These are phyloP conservation scores for Akebia trifoliata DNA, from an alignment of 164 flowering plant species.

Conservation along the genomic window DNA sequence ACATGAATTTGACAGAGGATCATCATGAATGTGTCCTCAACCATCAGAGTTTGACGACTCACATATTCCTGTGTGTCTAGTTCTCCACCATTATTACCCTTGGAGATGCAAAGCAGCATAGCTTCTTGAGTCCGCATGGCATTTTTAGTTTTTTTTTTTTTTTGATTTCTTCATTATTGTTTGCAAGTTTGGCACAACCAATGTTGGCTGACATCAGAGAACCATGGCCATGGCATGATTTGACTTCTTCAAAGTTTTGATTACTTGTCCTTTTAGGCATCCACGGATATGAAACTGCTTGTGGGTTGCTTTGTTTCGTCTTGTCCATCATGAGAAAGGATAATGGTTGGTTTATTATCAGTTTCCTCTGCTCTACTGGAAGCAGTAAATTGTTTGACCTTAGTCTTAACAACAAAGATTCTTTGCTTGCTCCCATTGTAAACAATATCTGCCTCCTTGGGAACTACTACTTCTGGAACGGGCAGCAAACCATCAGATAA, in stretches of 20 bases:
- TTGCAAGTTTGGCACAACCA: conserved; percentile 65
- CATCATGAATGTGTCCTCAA: conserved; percentile 21
- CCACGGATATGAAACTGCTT: conserved; percentile 86
- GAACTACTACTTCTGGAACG: conserved; percentile 30
- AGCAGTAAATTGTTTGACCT: conserved; percentile 64
- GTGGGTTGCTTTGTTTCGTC: conserved; percentile 48
- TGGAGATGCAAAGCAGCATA: conserved; percentile 23
- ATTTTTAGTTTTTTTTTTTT: conserved; percentile 87
- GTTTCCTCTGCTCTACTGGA: conserved; percentile 57
- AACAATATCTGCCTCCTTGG: conserved; percentile 51
- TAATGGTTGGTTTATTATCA: conserved; percentile 33
- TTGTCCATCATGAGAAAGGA: conserved; percentile 43
- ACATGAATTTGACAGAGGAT: conserved; percentile 16
- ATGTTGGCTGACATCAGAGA: conserved; percentile 85
- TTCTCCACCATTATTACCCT: conserved; percentile 34
- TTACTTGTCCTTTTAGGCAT: conserved; percentile 53
- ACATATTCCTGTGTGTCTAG: conserved; percentile 30
- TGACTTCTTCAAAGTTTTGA: conserved; percentile 70
- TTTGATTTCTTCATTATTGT: conserved; percentile 49
- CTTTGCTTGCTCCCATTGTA: conserved; percentile 57
- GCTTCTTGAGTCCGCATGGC: conserved; percentile 87
- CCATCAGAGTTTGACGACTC: conserved; percentile 38
- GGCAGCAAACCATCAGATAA: conserved; percentile 19
- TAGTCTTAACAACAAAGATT: conserved; percentile 59
- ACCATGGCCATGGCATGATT: conserved; percentile 70